Conservation (phyloP, 2,329 filamentous ascomycete genomes). For the Fusarium sp. region DNA sequence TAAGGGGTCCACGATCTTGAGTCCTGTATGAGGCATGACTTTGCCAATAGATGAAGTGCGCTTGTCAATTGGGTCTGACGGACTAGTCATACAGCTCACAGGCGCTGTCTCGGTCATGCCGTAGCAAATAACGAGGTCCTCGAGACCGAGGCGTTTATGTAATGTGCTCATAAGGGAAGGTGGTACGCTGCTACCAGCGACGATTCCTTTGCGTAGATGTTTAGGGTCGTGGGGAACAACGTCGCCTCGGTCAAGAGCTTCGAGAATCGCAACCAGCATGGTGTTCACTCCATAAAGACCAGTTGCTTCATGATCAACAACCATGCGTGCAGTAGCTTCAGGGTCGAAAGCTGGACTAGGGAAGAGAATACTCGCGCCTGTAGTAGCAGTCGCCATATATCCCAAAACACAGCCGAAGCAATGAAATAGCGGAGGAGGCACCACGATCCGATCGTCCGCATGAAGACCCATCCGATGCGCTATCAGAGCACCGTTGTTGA, state of each 20-base stretch:
- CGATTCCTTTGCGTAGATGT: constrained; percentile 86
- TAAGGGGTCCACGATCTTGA: constrained; percentile 79
- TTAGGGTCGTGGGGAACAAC: constrained; percentile 42
- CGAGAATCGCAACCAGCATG: constrained; percentile 92
- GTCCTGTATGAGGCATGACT: constrained; percentile 82
- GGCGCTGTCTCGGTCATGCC: constrained; percentile 94
- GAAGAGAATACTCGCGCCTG: constrained; percentile 83
- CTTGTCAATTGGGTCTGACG: constrained; percentile 77
- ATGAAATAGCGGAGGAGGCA: constrained; percentile 86
- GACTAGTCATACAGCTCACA: constrained; percentile 84
- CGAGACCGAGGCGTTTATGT: constrained; percentile 78
- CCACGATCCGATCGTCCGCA: constrained; percentile 80
- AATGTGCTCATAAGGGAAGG: constrained; percentile 82
- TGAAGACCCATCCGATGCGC: constrained; percentile 86
- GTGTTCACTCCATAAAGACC: constrained; percentile 90
- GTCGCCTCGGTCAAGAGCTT: constrained; percentile 69
- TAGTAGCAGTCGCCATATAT: constrained; percentile 94
- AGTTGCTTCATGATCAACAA: constrained; percentile 65
- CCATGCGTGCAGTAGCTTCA: constrained; percentile 72
- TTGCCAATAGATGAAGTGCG: constrained; percentile 81
- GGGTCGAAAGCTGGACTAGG: constrained; percentile 90
- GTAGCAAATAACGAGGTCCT: constrained; percentile 91
- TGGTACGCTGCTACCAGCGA: constrained; percentile 87
- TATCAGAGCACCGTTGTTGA: constrained; percentile 92
- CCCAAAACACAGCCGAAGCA: constrained; percentile 94